Conservation (phyloP, 305 asterid species). For the Salvia sclarea region DNA sequence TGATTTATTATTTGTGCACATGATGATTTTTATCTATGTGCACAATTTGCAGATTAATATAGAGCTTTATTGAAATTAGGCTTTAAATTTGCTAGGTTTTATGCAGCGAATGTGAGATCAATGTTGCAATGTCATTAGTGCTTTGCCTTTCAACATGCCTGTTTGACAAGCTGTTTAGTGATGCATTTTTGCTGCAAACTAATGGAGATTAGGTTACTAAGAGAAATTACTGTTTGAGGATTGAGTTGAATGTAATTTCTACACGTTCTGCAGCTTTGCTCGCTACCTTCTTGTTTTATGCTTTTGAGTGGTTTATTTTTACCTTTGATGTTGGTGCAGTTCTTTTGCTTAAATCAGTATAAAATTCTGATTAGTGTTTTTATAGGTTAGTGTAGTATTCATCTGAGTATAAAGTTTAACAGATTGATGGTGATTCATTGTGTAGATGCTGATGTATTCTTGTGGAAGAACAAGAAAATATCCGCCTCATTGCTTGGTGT, state of each 20-base stretch:
- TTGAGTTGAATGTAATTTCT: background rate
- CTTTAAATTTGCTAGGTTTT: background rate
- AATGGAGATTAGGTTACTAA: background rate
- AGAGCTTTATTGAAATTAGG: background rate
- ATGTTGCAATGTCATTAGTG: background rate
- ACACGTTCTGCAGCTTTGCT: background rate
- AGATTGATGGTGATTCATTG: slow-evolving; percentile 3
- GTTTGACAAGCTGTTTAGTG: background rate
- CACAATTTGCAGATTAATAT: background rate
- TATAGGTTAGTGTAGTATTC: background rate
- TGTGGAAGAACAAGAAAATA: slow-evolving; percentile 92
- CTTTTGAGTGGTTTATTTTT: background rate
- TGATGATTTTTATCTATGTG: background rate
- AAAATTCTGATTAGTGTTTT: background rate
- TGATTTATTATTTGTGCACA: background rate
- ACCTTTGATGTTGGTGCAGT: background rate
- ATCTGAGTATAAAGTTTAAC: background rate
- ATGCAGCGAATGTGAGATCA: background rate
- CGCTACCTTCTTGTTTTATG: background rate
- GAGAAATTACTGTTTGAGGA: background rate
- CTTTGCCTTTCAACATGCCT: slow-evolving; percentile 3
- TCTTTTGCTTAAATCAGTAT: background rate
- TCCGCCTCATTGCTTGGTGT: slow-evolving; percentile 74
- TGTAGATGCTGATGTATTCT: slow-evolving; percentile 86
- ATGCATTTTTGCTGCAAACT: background rate